Percentiles rank a stretch among this genome's conserved stretches.
These are phyloP conservation scores for Monotropa hypopitys DNA, from an alignment of 179 eudicot genomes.

Conservation along the genomic window DNA sequence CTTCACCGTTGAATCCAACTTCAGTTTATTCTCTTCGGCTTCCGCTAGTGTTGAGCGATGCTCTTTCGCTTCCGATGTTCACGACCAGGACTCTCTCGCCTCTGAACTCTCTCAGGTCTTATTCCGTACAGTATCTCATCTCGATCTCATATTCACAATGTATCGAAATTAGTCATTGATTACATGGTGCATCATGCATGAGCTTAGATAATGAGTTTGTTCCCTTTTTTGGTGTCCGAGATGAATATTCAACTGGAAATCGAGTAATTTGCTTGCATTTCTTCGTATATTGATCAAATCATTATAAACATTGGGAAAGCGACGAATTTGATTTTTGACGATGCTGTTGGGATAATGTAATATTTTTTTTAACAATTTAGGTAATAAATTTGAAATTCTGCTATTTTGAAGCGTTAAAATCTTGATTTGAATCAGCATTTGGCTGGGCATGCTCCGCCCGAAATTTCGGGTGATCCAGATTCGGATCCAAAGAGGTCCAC, in stretches of 20 bases:
- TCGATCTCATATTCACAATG: not conserved
- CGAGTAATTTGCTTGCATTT: not conserved
- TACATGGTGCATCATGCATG: not conserved
- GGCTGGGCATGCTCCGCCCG: conserved; percentile 33
- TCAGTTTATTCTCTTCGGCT: conserved; percentile 56
- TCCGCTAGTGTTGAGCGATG: conserved; percentile 63
- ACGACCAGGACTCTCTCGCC: conserved; percentile 31
- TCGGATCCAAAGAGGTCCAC: conserved; percentile 37
- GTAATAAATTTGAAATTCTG: conserved; percentile 9
- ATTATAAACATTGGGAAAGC: not conserved
- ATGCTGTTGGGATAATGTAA: not conserved
- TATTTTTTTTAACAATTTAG: not conserved
- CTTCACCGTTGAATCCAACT: conserved; percentile 33
- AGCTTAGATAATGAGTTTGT: not conserved
- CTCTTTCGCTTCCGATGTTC: conserved; percentile 48
- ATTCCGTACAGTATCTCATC: conserved; percentile 13
- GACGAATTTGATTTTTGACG: too few relatives aligned
- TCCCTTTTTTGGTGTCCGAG: not conserved
- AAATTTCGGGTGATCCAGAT: conserved; percentile 44
- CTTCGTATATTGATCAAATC: not conserved
- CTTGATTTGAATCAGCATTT: conserved; percentile 45
- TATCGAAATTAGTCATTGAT: not conserved
- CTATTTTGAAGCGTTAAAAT: conserved; percentile 9
- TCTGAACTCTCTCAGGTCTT: conserved; percentile 31
- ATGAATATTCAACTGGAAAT: not conserved